A percentile compares a stretch with the other conserved stretches of the same genome.
Conservation (phyloP, 1,139 yeast species). For the Protomyces inouyei region DNA sequence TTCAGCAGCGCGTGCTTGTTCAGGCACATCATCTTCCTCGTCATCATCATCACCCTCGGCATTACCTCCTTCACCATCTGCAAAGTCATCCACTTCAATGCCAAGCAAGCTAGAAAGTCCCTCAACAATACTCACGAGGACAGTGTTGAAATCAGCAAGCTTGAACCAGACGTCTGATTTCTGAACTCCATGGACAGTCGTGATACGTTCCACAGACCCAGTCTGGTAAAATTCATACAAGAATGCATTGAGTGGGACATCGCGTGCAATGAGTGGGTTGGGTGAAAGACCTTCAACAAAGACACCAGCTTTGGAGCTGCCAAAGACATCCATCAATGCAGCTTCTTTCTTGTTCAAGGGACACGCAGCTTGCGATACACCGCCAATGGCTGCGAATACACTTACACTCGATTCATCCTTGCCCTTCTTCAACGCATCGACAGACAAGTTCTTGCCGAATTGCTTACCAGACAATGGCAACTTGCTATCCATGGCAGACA, state of each 20-base stretch:
- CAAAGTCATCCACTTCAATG: conserved; percentile 27
- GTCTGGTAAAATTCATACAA: conserved; percentile 27
- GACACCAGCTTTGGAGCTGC: conserved; percentile 11
- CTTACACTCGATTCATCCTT: not conserved
- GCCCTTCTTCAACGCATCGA: not conserved
- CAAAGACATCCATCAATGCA: conserved; percentile 11
- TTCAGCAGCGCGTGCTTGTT: conserved; percentile 9
- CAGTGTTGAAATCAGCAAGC: conserved; percentile 25
- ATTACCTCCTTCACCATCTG: conserved; percentile 24
- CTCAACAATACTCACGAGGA: conserved; percentile 24
- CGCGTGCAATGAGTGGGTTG: conserved; percentile 4
- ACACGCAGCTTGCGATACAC: not conserved
- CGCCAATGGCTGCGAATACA: conserved; percentile 13
- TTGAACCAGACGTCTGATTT: conserved; percentile 27
- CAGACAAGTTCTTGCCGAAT: not conserved
- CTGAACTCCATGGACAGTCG: conserved; percentile 22
- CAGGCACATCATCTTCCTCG: conserved; percentile 17
- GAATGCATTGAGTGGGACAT: conserved; percentile 22
- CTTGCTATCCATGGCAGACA: conserved; percentile 4
- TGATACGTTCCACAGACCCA: conserved; percentile 21
- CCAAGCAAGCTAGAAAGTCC: conserved; percentile 24
- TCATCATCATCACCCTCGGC: conserved; percentile 17
- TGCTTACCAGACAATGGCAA: conserved; percentile 15
- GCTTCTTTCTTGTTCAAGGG: not conserved
- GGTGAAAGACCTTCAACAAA: conserved; percentile 25